Conservation (phyloP, 2,329 filamentous ascomycete genomes). For the Neonectria magnoliae region DNA sequence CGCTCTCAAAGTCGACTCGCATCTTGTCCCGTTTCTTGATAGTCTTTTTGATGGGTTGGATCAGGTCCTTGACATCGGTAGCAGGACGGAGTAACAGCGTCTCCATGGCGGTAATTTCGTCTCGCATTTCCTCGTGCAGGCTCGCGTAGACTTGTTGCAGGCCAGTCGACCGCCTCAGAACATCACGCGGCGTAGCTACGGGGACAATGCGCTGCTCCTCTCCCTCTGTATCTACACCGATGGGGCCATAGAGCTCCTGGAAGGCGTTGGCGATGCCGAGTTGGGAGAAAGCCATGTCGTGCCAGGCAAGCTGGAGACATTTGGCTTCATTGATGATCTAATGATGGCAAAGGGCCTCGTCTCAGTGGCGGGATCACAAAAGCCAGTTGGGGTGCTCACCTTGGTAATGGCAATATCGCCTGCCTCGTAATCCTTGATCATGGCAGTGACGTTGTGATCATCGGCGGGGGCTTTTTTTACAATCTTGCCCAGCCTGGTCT, state of each 20-base stretch:
- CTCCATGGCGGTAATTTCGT: conserved; percentile 25
- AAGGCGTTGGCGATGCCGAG: conserved; percentile 17
- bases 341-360: background rate
- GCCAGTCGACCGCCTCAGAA: conserved; percentile 4
- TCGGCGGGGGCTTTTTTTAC: conserved; percentile 13
- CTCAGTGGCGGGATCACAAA: background rate
- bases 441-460: conserved; percentile 15
- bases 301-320: conserved; percentile 21
- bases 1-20: conserved; percentile 22
- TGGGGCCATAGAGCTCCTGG: conserved; percentile 22
- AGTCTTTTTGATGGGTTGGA: conserved; percentile 20
- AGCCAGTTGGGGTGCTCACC: background rate
- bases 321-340: conserved; percentile 26
- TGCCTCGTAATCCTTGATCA: conserved; percentile 25
- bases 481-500: conserved; percentile 21
- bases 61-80: conserved; percentile 14
- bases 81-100: conserved; percentile 23
- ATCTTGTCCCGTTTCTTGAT: conserved; percentile 27
- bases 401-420: conserved; percentile 24
- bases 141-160: conserved; percentile 19
- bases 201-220: conserved; percentile 8
- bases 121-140: conserved; percentile 23
- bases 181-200: conserved; percentile 1
- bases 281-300: conserved; percentile 21
- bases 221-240: conserved; percentile 7